A percentile compares a stretch with the other conserved stretches of the same genome.
These are phyloP conservation scores for Synchytrium microbalum DNA, from an alignment of 371 early-diverging fungal genomes.

Conservation along the genomic window DNA sequence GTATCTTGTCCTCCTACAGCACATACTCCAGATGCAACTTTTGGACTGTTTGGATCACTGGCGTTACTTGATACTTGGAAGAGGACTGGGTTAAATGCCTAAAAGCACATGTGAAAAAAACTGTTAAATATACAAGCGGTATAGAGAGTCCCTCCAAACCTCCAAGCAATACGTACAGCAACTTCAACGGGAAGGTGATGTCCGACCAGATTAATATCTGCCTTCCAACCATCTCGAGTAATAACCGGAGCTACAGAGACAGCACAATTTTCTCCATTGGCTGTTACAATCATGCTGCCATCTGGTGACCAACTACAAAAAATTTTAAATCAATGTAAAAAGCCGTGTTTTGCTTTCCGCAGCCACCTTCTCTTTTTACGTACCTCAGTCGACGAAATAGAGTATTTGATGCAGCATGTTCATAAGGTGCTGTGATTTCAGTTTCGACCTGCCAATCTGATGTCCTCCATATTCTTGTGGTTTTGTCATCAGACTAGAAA, in stretches of 20 bases:
- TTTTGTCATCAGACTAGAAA: constrained; percentile 80
- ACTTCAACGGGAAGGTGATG: constrained; percentile 87
- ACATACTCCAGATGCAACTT: constrained; percentile 50
- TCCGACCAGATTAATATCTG: constrained; percentile 80
- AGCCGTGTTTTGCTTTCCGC: background rate
- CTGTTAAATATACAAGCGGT: background rate
- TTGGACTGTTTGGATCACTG: constrained; percentile 10
- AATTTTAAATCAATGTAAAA: background rate
- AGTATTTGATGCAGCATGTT: constrained; percentile 65
- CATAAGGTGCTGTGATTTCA: constrained; percentile 66
- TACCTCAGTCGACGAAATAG: constrained; percentile 81
- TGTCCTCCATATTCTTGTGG: constrained; percentile 77
- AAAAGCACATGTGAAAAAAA: too few relatives aligned
- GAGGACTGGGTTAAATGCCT: constrained; percentile 66
- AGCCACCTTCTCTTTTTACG: background rate
- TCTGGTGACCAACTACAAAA: constrained; percentile 84
- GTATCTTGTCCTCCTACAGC: constrained; percentile 92
- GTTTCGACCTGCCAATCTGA: constrained; percentile 77
- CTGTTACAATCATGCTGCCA: constrained; percentile 78
- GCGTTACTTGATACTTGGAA: constrained; percentile 40
- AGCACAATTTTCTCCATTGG: constrained; percentile 80
- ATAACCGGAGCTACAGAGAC: constrained; percentile 80
- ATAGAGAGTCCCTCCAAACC: background rate
- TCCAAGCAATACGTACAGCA: constrained; percentile 64
- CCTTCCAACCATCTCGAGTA: constrained; percentile 60